These are phyloP conservation scores for Ramalina intermedia DNA, from an alignment of 495 filamentous ascomycete genomes.

Conservation along the genomic window DNA sequence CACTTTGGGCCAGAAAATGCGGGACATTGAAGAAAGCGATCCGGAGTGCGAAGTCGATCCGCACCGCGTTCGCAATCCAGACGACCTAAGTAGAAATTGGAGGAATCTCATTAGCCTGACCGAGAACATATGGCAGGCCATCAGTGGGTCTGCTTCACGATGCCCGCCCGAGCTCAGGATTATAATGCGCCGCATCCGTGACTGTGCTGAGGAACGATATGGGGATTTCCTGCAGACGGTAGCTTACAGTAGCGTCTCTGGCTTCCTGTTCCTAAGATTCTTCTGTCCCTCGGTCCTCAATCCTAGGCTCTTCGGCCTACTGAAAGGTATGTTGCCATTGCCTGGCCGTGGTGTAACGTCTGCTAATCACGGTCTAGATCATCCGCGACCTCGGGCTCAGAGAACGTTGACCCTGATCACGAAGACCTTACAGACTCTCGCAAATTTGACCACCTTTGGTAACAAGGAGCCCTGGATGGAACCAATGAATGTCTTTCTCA, in stretches of 20 bases:
- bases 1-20: slow-evolving; percentile 68
- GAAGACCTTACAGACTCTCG: slow-evolving; percentile 88
- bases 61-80: slow-evolving; percentile 48
- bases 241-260: slow-evolving; percentile 88
- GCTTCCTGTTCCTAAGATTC: slow-evolving; percentile 91
- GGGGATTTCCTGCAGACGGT: slow-evolving; percentile 91
- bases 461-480: slow-evolving; percentile 98
- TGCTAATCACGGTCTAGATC: slow-evolving; percentile 38
- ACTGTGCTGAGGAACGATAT: slow-evolving; percentile 91
- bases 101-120: slow-evolving; percentile 59
- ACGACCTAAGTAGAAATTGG: slow-evolving; percentile 80
- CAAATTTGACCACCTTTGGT: slow-evolving; percentile 86
- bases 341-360: background rate
- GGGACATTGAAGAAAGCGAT: slow-evolving; percentile 75
- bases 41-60: slow-evolving; percentile 94
- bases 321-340: slow-evolving; percentile 44
- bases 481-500: slow-evolving; percentile 69
- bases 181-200: slow-evolving; percentile 83
- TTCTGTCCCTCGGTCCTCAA: slow-evolving; percentile 94
- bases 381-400: slow-evolving; percentile 74
- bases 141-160: slow-evolving; percentile 51
- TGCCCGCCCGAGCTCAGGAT: slow-evolving; percentile 76
- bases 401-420: slow-evolving; percentile 86
- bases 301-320: slow-evolving; percentile 85
- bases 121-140: slow-evolving; percentile 70